Conservation (phyloP, 345 rosid species). For the Sisymbrium irio region DNA sequence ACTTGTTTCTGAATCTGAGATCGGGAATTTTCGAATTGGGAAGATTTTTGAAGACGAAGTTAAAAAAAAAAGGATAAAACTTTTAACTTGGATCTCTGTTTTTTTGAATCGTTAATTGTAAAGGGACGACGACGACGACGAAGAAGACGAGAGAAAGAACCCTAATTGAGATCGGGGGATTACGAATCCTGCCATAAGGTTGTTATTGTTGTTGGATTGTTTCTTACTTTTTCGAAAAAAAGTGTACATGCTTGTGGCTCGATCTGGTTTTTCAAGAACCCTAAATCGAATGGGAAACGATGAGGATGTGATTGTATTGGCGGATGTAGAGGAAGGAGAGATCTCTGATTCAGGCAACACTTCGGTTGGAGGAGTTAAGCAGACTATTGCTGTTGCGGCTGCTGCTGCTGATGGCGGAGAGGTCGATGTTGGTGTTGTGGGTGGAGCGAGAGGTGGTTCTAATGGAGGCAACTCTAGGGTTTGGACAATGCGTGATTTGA, state of each 20-base stretch:
- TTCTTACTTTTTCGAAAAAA: neutral
- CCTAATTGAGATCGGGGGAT: constrained; percentile 29
- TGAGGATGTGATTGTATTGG: constrained; percentile 37
- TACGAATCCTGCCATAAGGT: neutral
- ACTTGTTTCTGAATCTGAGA: constrained; percentile 9
- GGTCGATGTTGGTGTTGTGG: constrained; percentile 11
- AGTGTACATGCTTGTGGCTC: constrained; percentile 25
- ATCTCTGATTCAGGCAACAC: constrained; percentile 56
- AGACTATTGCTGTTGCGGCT: constrained; percentile 6
- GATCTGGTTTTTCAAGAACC: constrained; percentile 37
- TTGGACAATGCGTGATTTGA: constrained; percentile 83
- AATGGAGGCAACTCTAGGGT: constrained; percentile 48
- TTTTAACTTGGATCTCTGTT: constrained; percentile 24
- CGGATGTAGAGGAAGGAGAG: constrained; percentile 88
- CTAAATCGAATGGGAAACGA: constrained; percentile 45
- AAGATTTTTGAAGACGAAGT: neutral
- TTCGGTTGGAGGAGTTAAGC: constrained; percentile 30
- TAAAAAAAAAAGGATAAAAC: neutral
- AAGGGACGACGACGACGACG: neutral
- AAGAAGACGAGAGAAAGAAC: neutral
- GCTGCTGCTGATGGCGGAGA: constrained; percentile 14
- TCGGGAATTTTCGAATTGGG: constrained; percentile 21
- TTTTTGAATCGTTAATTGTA: neutral
- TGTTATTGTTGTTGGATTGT: neutral
- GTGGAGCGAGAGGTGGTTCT: constrained; percentile 30